Base-by-base conservation (phyloP, 2,329 filamentous ascomycete genomes). In the Moelleriella libera region DNA sequence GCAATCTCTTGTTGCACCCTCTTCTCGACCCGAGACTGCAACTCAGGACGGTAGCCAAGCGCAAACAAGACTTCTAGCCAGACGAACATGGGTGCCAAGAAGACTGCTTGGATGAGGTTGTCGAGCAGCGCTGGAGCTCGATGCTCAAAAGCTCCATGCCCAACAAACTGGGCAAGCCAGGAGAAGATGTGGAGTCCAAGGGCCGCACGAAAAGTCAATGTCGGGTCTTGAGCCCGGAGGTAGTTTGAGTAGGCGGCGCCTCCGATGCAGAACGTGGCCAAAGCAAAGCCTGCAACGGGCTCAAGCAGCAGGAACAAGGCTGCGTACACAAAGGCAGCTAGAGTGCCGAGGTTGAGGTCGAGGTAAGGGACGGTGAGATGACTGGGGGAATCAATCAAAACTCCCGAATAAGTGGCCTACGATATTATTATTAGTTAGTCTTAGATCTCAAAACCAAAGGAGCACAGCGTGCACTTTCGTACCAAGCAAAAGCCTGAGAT, bases 51-150 rank as follows among this genome's bases (percentile, higher is more conserved):
- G 66, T 97, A 98, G 45, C 92, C 92, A 45, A 94, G 77, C 58
- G 75, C 80, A 71, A 98, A 98, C 30, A 98, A 74, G 29, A 94
- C 68, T 69, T 97, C 89, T 57, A 98, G 83, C 86, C 92, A 98
- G 49, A 97, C 90, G 57, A 97, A 98, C 59, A 98, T 83, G 7
- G 92, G 92, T 0, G 92, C 92, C 29, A 97, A 74, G 59, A 97
- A 90, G 53, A 97, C 65, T 30, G 92, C 89, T 67, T 97, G 92
- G 44, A 94, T 74, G 41, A 97, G 68, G 59, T 96, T 97, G 67
- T 97, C 89, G 44, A 97, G 69, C 53, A 97, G 68, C 5, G 89
- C 90, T 6, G 90, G 92, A 3, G 89, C 87, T 46, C 90, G 80
- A 21, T 85, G 80, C 66, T 97, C 92, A 56, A 88, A 97, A 45